Conservation (phyloP, 495 filamentous ascomycete species). For the Penicillium taxi region DNA sequence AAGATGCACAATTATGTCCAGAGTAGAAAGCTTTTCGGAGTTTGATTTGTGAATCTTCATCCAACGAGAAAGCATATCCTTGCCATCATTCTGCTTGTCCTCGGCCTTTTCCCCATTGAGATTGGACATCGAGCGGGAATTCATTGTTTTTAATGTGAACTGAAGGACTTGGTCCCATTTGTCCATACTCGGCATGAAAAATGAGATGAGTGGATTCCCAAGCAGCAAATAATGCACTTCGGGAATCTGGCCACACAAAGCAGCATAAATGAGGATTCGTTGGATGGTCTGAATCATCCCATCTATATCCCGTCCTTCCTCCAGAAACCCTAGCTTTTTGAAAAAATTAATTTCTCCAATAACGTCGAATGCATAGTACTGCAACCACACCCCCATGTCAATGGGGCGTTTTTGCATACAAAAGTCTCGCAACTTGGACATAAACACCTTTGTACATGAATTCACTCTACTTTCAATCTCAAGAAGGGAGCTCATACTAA, state of each 20-base stretch:
- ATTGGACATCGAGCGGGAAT: too few species aligned
- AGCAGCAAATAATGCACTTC: conserved; percentile 5
- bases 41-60: conserved; percentile 18
- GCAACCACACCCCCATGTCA: conserved; percentile 51
- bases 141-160: too few species aligned
- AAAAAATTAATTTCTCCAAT: conserved; percentile 34
- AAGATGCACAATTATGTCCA: conserved; percentile 24
- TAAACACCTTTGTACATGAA: conserved; percentile 33
- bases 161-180: too few species aligned
- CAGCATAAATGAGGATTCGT: conserved; percentile 13
- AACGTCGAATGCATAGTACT: conserved; percentile 43
- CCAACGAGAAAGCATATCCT: conserved; percentile 29
- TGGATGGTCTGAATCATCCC: conserved; percentile 27
- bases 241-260: conserved; percentile 6
- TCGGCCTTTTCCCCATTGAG: too few species aligned
- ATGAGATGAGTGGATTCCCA: conserved; percentile 20
- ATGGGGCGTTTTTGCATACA: conserved; percentile 38
- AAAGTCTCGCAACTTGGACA: conserved; percentile 24
- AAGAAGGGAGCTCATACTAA: conserved; percentile 38
- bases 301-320: conserved; percentile 31
- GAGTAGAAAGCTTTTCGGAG: conserved; percentile 17
- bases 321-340: conserved; percentile 34
- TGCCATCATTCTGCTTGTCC: too few species aligned
- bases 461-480: conserved; percentile 40
- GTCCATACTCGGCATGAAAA: conserved; percentile 24